Evolutionary conservation across 2,329 filamentous ascomycete genomes (phyloP).

Genomic region (Colletotrichum melonis): DNA sequence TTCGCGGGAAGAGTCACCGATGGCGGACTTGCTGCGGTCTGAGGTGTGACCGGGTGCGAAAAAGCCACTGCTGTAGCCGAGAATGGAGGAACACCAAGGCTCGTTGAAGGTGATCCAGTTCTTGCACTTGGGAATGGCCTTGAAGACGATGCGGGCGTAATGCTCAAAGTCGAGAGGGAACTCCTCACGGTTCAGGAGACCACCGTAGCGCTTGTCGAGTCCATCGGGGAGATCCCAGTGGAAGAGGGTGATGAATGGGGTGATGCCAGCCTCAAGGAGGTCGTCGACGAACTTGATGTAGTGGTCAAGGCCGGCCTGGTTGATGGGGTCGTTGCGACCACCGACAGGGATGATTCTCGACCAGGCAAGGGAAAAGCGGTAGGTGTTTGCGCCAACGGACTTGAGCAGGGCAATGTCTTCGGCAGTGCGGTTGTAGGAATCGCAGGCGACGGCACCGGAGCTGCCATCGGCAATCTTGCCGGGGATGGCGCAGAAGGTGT

Average conservation of each 20-base stretch:
- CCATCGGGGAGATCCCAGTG: conserved; percentile 90
- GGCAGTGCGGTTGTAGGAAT: conserved; percentile 84
- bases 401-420: conserved; percentile 85
- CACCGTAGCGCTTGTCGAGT: conserved; percentile 84
- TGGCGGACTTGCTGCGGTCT: conserved; percentile 75
- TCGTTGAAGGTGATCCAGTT: conserved; percentile 94
- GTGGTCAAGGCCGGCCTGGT: conserved; percentile 80
- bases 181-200: conserved; percentile 82
- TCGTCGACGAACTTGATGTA: conserved; percentile 85
- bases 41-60: conserved; percentile 88
- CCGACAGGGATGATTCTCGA: conserved; percentile 88
- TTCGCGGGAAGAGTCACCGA: conserved; percentile 81
- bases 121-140: conserved; percentile 80
- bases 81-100: conserved; percentile 85
- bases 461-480: conserved; percentile 86
- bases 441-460: conserved; percentile 82
- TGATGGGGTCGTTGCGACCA: conserved; percentile 83
- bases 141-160: conserved; percentile 82
- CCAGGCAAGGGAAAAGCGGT: conserved; percentile 90
- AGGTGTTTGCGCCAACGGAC: conserved; percentile 76
- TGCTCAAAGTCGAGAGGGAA: conserved; percentile 84
- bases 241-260: conserved; percentile 84
- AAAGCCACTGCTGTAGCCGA: conserved; percentile 81
- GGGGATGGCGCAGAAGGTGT: conserved; percentile 83
- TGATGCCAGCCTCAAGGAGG: conserved; percentile 79